Base-by-base conservation (phyloP, 2,329 filamentous ascomycete genomes). In the Calycina herbarum region DNA sequence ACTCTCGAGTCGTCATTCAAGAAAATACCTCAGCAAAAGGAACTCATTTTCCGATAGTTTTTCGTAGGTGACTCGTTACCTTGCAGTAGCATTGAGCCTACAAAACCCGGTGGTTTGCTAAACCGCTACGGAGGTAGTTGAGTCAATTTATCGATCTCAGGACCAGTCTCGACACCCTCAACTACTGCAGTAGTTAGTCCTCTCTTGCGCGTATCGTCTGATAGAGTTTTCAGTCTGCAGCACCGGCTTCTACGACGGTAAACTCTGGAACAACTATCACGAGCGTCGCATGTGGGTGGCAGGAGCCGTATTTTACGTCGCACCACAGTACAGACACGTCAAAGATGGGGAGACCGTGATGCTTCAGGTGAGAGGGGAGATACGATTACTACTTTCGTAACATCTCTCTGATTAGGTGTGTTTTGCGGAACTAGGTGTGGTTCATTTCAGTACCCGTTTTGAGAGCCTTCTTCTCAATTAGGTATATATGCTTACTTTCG, bases 51-150 rank as follows among this genome's bases (percentile, higher is more conserved):
- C 45, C 45, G 45, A 24, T 24, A 27, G 45, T 24, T 51, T 24
- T 51, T 24, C 20, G n/a, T 24, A 13, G 45, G n/a, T 51, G n/a
- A 27, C 45, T 51, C 35, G 45, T 51, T 48, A 5, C n/a, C 17
- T 27, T 51, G 45, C 45, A 51, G 45, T 51, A 51, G 45, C 45
- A 51, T 51, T 10, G n/a, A 51, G n/a, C 42, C 42, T n/a, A n/a
- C 42, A 7, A 45, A 20, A 29, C 27, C 27, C 4, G 27, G 27
- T 29, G 2, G 27, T 29, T 45, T 45, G 17, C 42, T n/a, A 45
- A 45, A n/a, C 17, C n/a, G 1, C 42, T 33, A 29, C 27, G 27
- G 27, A 29, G 27, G 27, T 29, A 33, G 31, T 33, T 33, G 31
- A 7, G 31, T 33, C 6, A 48, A 48, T 15, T 48, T 20, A 5